These are phyloP conservation scores for Incumbomyces lentus DNA, from an alignment of 2,329 filamentous ascomycete genomes.

Conservation along the genomic window DNA sequence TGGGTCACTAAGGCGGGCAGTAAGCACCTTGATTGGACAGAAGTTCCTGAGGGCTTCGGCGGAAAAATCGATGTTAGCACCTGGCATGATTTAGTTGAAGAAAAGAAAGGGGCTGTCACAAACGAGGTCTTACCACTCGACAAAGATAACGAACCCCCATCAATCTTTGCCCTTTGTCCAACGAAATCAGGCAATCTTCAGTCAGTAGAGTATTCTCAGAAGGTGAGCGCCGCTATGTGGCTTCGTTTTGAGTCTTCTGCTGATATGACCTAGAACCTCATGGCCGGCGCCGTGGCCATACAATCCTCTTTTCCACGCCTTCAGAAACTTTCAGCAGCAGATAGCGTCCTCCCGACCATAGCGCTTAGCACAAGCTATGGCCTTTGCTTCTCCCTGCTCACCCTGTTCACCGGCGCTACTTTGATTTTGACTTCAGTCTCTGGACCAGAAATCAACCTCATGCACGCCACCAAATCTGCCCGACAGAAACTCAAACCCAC, in stretches of 20 bases:
- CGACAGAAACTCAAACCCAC: conserved; percentile 51
- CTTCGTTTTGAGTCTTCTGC: conserved; percentile 7
- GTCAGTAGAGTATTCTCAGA: conserved; percentile 70
- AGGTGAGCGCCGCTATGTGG: conserved; percentile 29
- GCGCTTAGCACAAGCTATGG: conserved; percentile 70
- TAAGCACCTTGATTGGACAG: conserved; percentile 90
- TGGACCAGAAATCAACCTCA: conserved; percentile 60
- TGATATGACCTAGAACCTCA: conserved; percentile 52
- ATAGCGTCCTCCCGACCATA: conserved; percentile 78
- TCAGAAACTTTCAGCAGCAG: conserved; percentile 62
- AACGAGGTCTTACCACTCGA: conserved; percentile 55
- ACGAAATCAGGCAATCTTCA: conserved; percentile 44
- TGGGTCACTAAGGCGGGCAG: conserved; percentile 91
- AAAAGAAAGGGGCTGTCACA: conserved; percentile 48
- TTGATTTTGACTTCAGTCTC: conserved; percentile 84
- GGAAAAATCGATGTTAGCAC: conserved; percentile 71
- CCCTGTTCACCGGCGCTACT: conserved; percentile 74
- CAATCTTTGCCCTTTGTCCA: conserved; percentile 34
- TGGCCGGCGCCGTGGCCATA: conserved; percentile 73
- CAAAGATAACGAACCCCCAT: conserved; percentile 39
- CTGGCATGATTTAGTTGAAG: conserved; percentile 81
- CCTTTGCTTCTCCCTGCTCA: conserved; percentile 67
- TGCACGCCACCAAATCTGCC: conserved; percentile 51
- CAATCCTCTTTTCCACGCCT: conserved; percentile 63
- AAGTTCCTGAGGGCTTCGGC: conserved; percentile 66